Evolutionary conservation across 306 rosid genomes (phyloP).

Genomic region (Prunus mongolica): DNA sequence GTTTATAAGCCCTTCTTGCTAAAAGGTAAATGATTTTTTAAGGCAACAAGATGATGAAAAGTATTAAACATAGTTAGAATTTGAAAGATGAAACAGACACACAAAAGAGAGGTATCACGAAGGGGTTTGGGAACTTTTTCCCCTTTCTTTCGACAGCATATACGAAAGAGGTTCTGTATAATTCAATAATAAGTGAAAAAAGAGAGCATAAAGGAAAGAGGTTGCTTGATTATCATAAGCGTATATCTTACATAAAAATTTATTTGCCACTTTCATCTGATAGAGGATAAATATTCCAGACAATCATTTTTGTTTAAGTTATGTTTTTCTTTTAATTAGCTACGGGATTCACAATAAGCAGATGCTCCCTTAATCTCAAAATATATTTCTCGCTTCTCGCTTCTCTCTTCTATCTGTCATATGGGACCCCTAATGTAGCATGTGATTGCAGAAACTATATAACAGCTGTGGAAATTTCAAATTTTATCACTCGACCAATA

Average conservation of each 20-base stretch:
- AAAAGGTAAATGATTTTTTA: neutral
- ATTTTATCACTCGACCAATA: neutral
- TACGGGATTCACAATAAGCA: neutral
- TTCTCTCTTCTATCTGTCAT: neutral
- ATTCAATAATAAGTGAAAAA: neutral
- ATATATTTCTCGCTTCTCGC: neutral
- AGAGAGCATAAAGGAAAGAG: neutral
- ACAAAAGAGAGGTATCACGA: neutral
- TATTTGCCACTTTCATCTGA: neutral
- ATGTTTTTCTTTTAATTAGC: neutral
- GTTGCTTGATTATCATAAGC: neutral
- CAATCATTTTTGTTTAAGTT: neutral
- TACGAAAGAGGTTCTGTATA: neutral
- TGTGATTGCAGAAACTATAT: neutral
- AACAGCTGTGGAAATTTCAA: neutral
- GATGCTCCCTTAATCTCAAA: neutral
- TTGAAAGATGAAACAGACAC: neutral
- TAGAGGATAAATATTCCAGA: neutral
- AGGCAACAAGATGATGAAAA: neutral
- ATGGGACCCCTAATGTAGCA: neutral
- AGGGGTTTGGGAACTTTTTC: neutral
- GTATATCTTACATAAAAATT: neutral
- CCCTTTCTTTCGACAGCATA: neutral
- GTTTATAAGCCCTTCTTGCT: neutral
- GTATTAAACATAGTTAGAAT: neutral